These are phyloP conservation scores for Funneliformis mosseae DNA, from an alignment of 192 early-diverging fungal species.

Conservation along the genomic window DNA sequence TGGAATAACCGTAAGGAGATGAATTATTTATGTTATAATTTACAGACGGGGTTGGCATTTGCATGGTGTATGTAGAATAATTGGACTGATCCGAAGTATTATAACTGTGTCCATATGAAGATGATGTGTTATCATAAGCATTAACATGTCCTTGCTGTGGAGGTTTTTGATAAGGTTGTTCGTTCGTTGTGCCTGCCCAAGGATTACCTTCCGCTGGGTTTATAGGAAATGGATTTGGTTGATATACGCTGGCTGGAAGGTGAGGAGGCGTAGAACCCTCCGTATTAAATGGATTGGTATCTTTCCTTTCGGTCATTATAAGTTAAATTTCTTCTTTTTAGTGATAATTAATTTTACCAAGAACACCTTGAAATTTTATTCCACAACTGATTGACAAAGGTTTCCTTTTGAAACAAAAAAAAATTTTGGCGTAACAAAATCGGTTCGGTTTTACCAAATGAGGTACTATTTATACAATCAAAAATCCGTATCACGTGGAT, in stretches of 20 bases:
- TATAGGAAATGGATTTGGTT: slow-evolving; percentile 10
- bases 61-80: background rate
- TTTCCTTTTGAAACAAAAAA: too few species aligned
- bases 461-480: too few species aligned
- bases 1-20: background rate
- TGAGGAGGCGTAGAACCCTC: background rate
- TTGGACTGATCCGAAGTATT: background rate
- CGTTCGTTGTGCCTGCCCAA: slow-evolving; percentile 5
- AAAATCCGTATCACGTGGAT: too few species aligned
- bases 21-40: background rate
- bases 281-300: background rate
- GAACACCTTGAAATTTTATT: too few species aligned
- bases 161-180: background rate
- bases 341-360: too few species aligned
- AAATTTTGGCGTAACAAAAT: too few species aligned
- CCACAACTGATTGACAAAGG: too few species aligned
- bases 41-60: background rate
- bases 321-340: background rate
- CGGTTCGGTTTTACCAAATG: too few species aligned
- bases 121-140: background rate
- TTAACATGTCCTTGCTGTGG: background rate
- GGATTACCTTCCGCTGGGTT: slow-evolving; percentile 11
- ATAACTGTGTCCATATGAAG: background rate
- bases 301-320: background rate
- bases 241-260: background rate